These are phyloP conservation scores for Cryphonectria carpinicola DNA, from an alignment of 2,329 filamentous ascomycete genomes.

Conservation along the genomic window DNA sequence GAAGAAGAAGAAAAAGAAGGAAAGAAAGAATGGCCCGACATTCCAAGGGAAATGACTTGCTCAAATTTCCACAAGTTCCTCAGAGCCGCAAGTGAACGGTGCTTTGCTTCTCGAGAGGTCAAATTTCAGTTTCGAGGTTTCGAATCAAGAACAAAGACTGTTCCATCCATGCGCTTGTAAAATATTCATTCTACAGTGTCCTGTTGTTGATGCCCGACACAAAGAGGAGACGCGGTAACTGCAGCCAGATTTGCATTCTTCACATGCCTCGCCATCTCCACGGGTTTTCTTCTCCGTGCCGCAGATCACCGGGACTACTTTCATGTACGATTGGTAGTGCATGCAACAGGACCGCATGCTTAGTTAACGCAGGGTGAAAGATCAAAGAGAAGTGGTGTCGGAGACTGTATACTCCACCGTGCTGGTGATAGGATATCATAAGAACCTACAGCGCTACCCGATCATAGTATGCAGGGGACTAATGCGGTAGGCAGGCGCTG, in stretches of 20 bases:
- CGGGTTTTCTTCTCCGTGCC: background rate
- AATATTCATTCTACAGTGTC: background rate
- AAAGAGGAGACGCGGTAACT: background rate
- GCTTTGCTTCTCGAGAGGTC: background rate
- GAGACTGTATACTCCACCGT: background rate
- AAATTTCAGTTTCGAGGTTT: background rate
- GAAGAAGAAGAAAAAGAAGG: background rate
- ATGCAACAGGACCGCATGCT: background rate
- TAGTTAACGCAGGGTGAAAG: background rate
- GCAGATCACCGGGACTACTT: background rate
- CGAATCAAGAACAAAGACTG: background rate
- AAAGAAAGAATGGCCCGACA: background rate
- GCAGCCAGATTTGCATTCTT: background rate
- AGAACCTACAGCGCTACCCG: background rate
- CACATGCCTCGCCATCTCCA: background rate
- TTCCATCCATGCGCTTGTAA: background rate
- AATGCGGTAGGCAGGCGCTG: background rate
- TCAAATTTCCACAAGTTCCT: background rate
- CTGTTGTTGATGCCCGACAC: background rate
- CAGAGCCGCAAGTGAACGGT: background rate
- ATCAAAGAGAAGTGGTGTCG: background rate
- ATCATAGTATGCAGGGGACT: background rate
- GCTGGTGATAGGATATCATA: background rate
- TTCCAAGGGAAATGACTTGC: background rate
- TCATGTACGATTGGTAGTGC: background rate